Percentiles rank a stretch among this genome's conserved stretches.
Evolutionary conservation across 2,329 filamentous ascomycete genomes (phyloP).

Genomic region (Cyclaneusma minus): DNA sequence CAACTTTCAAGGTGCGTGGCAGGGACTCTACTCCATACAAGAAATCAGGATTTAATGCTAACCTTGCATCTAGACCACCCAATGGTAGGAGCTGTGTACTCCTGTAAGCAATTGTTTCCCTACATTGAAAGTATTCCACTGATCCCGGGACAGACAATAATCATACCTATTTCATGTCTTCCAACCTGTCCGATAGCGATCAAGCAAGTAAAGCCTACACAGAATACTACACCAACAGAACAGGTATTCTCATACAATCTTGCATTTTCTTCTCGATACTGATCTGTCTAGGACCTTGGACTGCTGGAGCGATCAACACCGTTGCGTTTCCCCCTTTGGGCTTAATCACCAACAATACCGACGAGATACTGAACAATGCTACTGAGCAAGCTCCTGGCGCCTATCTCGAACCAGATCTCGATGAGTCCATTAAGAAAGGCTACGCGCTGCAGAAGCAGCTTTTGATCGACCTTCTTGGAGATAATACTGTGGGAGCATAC

Average conservation of each 20-base stretch:
- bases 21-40: too few species aligned
- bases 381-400: constrained; percentile 6
- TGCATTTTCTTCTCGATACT: too few species aligned
- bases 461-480: constrained; percentile 6
- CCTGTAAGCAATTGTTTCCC: constrained; percentile 6
- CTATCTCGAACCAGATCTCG: constrained; percentile 9
- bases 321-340: constrained; percentile 13
- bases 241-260: constrained; percentile 1
- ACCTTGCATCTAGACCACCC: too few species aligned
- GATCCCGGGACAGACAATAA: constrained; percentile 9
- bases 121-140: constrained; percentile 3
- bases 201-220: constrained; percentile 8
- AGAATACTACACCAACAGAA: constrained; percentile 14
- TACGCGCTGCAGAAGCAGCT: constrained; percentile 10
- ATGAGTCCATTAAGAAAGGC: constrained; percentile 10
- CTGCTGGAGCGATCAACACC: constrained; percentile 13
- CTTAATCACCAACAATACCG: constrained; percentile 8
- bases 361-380: constrained; percentile 6
- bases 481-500: constrained; percentile 10
- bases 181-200: constrained; percentile 7
- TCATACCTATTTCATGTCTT: constrained; percentile 9
- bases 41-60: too few species aligned
- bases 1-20: constrained; percentile 43
- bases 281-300: constrained; percentile 10
- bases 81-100: constrained; percentile 12